Conservation (phyloP, 495 filamentous ascomycete genomes). For the Thermochaetoides thermophila region DNA sequence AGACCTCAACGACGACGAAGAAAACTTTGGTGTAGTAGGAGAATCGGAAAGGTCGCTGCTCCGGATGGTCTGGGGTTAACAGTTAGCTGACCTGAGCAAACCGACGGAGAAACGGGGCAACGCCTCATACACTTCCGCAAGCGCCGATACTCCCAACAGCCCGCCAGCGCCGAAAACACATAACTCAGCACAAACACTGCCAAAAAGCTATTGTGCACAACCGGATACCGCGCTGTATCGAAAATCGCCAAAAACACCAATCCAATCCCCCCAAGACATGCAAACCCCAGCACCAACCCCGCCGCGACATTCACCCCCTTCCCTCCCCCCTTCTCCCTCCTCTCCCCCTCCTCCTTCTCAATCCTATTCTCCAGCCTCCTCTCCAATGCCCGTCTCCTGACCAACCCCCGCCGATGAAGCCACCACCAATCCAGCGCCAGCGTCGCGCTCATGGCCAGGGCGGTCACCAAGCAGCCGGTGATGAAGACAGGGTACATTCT, state of each 20-base stretch:
- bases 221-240: conserved; percentile 53
- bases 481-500: conserved; percentile 82
- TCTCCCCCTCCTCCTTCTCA: no score
- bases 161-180: conserved; percentile 64
- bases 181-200: conserved; percentile 75
- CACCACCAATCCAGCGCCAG: conserved; percentile 73
- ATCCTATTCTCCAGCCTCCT: no score
- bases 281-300: conserved; percentile 52
- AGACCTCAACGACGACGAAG: conserved; percentile 69
- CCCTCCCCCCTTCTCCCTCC: no score
- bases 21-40: conserved; percentile 70
- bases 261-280: conserved; percentile 59
- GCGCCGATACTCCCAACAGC: conserved; percentile 76
- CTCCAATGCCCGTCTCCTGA: no score
- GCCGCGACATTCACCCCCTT: conserved; percentile 62
- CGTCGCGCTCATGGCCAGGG: conserved; percentile 69
- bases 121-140: conserved; percentile 57
- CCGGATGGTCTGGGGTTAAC: conserved; percentile 43
- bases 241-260: conserved; percentile 74
- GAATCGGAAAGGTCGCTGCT: conserved; percentile 53
- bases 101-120: background rate
- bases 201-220: conserved; percentile 63
- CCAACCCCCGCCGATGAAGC: conserved; percentile 58
- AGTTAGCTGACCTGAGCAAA: conserved; percentile 1
- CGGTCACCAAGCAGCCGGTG: conserved; percentile 59